Evolutionary conservation across 495 filamentous ascomycete genomes (phyloP).

Genomic region (Penicillium canescens): DNA sequence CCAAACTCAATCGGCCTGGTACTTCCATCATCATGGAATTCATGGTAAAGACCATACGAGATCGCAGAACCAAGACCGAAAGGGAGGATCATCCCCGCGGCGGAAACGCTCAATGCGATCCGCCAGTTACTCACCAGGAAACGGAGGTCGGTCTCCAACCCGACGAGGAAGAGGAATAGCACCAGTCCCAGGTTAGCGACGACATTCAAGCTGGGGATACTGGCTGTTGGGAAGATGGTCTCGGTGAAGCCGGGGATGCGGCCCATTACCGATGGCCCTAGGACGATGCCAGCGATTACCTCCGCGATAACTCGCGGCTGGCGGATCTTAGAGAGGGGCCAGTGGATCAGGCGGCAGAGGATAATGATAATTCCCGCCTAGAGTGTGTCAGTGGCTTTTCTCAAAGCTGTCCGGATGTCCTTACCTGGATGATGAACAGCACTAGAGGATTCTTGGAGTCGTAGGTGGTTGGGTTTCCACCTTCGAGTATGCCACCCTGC

Average conservation of each 20-base stretch:
- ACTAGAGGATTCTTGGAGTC: slow-evolving; percentile 82
- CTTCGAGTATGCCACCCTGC: slow-evolving; percentile 67
- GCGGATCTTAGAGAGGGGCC: slow-evolving; percentile 79
- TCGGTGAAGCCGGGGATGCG: slow-evolving; percentile 77
- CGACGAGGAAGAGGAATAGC: slow-evolving; percentile 90
- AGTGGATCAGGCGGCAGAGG: slow-evolving; percentile 81
- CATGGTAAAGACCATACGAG: slow-evolving; percentile 80
- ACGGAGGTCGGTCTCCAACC: slow-evolving; percentile 89
- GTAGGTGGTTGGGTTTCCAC: slow-evolving; percentile 69
- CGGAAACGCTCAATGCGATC: slow-evolving; percentile 76
- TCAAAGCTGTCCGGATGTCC: slow-evolving; percentile 3
- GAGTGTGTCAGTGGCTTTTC: neutral
- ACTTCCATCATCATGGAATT: slow-evolving; percentile 67
- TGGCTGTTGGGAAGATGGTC: slow-evolving; percentile 72
- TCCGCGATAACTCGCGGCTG: slow-evolving; percentile 96
- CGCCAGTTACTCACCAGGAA: slow-evolving; percentile 85
- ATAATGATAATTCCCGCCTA: slow-evolving; percentile 88
- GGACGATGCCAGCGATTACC: slow-evolving; percentile 87
- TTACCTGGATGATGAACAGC: slow-evolving; percentile 91
- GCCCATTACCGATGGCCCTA: slow-evolving; percentile 86
- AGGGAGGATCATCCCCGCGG: slow-evolving; percentile 84
- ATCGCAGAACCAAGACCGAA: slow-evolving; percentile 71
- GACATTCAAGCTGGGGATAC: slow-evolving; percentile 73
- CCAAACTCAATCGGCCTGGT: slow-evolving; percentile 71
- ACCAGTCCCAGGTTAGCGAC: slow-evolving; percentile 89